phyloP scores from a whole-genome alignment of 495 filamentous ascomycete species.

The Bacidia gigantensis region DNA sequence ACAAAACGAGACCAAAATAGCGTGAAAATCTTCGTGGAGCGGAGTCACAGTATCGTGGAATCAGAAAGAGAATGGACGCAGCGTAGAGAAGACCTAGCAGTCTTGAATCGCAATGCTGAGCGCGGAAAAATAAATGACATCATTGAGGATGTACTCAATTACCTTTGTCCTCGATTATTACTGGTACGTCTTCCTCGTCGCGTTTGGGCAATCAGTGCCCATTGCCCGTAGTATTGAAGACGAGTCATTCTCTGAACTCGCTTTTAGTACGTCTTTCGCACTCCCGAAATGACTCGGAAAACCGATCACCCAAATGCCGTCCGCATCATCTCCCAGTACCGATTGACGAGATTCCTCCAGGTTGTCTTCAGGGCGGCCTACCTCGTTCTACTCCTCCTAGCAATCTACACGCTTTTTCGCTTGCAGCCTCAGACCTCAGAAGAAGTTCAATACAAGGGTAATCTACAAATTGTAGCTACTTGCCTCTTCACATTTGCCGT shows the following conservation, averaged over 20 bases:
- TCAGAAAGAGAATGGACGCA: constrained; percentile 4
- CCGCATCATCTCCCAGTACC: constrained; percentile 3
- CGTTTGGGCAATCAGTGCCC: too few relatives aligned
- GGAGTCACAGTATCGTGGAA: background rate
- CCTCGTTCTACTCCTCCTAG: background rate
- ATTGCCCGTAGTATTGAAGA: background rate
- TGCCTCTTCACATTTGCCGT: constrained; percentile 12
- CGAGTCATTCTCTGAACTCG: background rate
- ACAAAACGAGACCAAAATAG: constrained; percentile 1
- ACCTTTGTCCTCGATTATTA: too few relatives aligned
- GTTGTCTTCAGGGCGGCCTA: background rate
- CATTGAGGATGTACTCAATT: constrained; percentile 1
- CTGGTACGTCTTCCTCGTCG: too few relatives aligned
- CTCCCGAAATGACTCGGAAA: background rate
- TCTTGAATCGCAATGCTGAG: constrained; percentile 5
- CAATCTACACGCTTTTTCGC: constrained; percentile 4
- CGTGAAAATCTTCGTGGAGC: background rate
- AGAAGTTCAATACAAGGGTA: background rate
- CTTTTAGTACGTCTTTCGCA: constrained; percentile 6
- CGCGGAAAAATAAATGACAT: constrained; percentile 8
- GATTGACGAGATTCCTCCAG: background rate
- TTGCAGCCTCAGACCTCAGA: background rate
- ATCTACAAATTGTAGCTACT: constrained; percentile 4
- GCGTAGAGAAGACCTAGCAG: constrained; percentile 8
- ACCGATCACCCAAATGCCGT: background rate